A percentile compares a stretch with the other conserved stretches of the same genome.
phyloP scores from a whole-genome alignment of 2,329 filamentous ascomycete species.

The Pseudophaeomoniella oleicola region DNA sequence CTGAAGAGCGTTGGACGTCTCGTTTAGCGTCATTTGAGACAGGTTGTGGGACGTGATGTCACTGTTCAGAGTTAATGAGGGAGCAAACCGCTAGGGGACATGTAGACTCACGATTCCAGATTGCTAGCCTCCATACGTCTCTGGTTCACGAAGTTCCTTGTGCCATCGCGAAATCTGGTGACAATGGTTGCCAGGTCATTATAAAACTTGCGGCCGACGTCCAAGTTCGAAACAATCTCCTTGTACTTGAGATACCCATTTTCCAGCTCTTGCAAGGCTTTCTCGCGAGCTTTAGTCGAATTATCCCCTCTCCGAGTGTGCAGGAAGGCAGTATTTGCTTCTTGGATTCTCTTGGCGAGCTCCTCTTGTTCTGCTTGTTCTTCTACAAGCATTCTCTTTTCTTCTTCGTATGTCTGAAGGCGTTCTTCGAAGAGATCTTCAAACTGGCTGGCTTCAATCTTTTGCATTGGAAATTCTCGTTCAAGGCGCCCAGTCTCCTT shows the following conservation, averaged over 20 bases:
- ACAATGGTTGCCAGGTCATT: constrained; percentile 88
- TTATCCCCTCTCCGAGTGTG: constrained; percentile 54
- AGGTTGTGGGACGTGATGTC: constrained; percentile 44
- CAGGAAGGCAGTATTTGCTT: constrained; percentile 67
- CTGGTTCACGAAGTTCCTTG: constrained; percentile 62
- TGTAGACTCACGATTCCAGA: constrained; percentile 53
- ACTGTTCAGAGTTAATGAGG: constrained; percentile 15
- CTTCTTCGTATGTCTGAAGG: constrained; percentile 66
- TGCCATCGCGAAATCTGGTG: constrained; percentile 68
- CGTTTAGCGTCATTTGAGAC: constrained; percentile 37
- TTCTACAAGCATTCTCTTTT: constrained; percentile 54
- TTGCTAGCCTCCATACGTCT: constrained; percentile 66
- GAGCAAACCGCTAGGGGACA: neutral
- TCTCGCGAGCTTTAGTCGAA: constrained; percentile 60
- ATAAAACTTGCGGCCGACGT: constrained; percentile 89
- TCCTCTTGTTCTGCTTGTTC: constrained; percentile 66
- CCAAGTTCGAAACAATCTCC: constrained; percentile 82
- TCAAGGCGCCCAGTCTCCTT: constrained; percentile 74
- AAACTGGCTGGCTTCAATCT: constrained; percentile 77
- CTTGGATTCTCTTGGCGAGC: constrained; percentile 52
- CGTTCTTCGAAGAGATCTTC: constrained; percentile 79
- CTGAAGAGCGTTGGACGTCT: constrained; percentile 25
- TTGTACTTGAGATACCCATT: constrained; percentile 93
- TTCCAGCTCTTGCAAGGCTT: constrained; percentile 74
- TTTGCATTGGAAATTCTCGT: constrained; percentile 69